Percentiles rank a stretch among this genome's conserved stretches.
Evolutionary conservation across 2,329 filamentous ascomycete genomes (phyloP).

Genomic region (Sporothrix protearum): DNA sequence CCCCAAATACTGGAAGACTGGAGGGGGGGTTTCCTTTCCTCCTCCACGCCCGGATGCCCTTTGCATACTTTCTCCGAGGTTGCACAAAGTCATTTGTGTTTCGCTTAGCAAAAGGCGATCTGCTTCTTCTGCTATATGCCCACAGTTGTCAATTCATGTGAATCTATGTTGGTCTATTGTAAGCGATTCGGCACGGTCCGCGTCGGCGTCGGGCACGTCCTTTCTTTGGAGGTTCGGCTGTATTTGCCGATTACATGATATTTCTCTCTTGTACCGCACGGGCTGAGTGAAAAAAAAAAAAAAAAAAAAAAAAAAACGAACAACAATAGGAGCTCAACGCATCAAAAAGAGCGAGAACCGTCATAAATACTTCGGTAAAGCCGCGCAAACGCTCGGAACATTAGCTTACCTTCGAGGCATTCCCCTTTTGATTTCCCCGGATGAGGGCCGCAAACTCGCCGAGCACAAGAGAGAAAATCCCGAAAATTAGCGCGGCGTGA

Average conservation of each 20-base stretch:
- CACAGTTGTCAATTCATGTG: background rate
- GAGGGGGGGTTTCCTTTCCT: background rate
- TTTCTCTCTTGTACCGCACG: too few species aligned
- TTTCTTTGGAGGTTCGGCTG: background rate
- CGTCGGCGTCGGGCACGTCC: background rate
- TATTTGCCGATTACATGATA: too few species aligned
- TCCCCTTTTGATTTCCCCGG: background rate
- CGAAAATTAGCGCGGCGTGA: background rate
- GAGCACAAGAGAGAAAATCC: background rate
- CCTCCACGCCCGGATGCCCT: background rate
- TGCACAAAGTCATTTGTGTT: background rate
- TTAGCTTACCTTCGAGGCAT: background rate
- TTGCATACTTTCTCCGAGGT: background rate
- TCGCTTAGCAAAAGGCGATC: slow-evolving; percentile 13
- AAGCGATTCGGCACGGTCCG: background rate
- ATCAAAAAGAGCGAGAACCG: background rate
- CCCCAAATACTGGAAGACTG: too few species aligned
- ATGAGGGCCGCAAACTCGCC: slow-evolving; percentile 17
- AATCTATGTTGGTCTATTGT: background rate
- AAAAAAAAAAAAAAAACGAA: background rate
- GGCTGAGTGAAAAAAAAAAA: too few species aligned
- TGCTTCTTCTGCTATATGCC: background rate
- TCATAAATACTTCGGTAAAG: background rate
- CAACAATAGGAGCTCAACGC: background rate
- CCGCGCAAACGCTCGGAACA: background rate